Conservation (phyloP, 176 grass and related monocot species). For the Ampelocalamus luodianensis region DNA sequence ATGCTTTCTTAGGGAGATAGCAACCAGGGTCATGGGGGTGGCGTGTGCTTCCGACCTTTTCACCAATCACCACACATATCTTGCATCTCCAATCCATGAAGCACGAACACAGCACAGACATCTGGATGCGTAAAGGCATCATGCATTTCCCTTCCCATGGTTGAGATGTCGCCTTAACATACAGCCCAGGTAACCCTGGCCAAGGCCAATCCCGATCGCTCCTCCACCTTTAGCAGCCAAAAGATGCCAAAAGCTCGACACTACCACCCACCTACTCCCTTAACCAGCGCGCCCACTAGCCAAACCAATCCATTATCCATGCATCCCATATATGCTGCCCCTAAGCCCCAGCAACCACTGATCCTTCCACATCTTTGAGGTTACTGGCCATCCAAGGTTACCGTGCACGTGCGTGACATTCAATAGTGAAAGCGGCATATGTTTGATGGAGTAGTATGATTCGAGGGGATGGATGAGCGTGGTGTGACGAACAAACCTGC, state of each 20-base stretch:
- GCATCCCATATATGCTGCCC: background rate
- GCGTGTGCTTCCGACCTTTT: constrained; percentile 43
- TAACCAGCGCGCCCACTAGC: background rate
- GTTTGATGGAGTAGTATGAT: background rate
- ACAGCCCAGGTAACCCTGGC: constrained; percentile 9
- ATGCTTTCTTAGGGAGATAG: constrained; percentile 36
- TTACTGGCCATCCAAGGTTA: background rate
- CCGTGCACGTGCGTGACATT: constrained; percentile 13
- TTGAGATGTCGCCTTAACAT: constrained; percentile 50
- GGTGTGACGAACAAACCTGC: constrained; percentile 50
- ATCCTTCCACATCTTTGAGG: background rate
- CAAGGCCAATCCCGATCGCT: background rate
- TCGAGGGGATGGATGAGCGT: background rate
- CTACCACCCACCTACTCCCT: constrained; percentile 42
- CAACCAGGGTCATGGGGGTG: constrained; percentile 37
- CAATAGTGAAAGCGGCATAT: constrained; percentile 4
- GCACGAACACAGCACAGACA: background rate
- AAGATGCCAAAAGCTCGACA: constrained; percentile 42
- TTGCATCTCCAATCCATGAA: background rate
- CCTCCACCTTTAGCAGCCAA: constrained; percentile 1
- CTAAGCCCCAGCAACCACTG: constrained; percentile 10
- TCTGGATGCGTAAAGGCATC: constrained; percentile 1
- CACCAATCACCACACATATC: background rate
- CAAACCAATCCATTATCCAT: background rate
- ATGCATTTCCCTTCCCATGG: background rate